phyloP scores from a whole-genome alignment of 2,329 filamentous ascomycete genomes.

The Lecanicillium sp. region DNA sequence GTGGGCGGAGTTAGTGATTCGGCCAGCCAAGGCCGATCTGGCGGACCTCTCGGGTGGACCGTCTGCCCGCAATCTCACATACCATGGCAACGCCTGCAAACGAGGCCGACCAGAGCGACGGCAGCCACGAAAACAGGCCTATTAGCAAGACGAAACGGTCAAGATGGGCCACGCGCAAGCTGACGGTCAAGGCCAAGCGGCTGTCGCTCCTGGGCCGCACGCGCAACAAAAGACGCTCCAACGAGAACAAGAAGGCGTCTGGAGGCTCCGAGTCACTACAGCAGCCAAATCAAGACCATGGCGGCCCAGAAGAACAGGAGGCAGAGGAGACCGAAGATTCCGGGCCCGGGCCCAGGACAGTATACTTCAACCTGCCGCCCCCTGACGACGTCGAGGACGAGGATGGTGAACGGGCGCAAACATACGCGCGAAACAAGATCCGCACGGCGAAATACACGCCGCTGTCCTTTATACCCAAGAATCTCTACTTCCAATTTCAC shows the following conservation, averaged over 20 bases:
- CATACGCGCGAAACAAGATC: conserved; percentile 90
- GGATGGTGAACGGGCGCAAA: conserved; percentile 63
- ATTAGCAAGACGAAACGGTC: conserved; percentile 59
- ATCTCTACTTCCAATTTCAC: conserved; percentile 96
- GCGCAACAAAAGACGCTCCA: conserved; percentile 52
- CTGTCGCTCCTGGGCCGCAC: conserved; percentile 74
- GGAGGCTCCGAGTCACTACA: conserved; percentile 36
- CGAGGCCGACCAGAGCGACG: conserved; percentile 13
- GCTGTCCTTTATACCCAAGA: conserved; percentile 91
- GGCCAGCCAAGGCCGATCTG: too few relatives aligned
- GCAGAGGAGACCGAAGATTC: conserved; percentile 43
- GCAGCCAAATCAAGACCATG: conserved; percentile 25
- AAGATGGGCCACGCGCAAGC: conserved; percentile 93
- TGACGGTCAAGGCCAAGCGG: conserved; percentile 74
- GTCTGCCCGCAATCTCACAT: too few relatives aligned
- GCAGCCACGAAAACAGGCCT: conserved; percentile 20
- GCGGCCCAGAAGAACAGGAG: conserved; percentile 28
- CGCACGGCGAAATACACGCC: conserved; percentile 96
- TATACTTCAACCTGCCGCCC: conserved; percentile 84
- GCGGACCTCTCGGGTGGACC: too few relatives aligned
- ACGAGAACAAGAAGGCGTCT: conserved; percentile 57
- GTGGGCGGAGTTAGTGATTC: too few relatives aligned
- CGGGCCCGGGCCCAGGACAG: too few relatives aligned
- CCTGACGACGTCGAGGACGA: conserved; percentile 72
- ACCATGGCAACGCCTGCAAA: too few relatives aligned